Percentiles rank a stretch among this genome's conserved stretches.
These are phyloP conservation scores for Malbranchea zuffiana DNA, from an alignment of 2,329 filamentous ascomycete species.

Conservation along the genomic window DNA sequence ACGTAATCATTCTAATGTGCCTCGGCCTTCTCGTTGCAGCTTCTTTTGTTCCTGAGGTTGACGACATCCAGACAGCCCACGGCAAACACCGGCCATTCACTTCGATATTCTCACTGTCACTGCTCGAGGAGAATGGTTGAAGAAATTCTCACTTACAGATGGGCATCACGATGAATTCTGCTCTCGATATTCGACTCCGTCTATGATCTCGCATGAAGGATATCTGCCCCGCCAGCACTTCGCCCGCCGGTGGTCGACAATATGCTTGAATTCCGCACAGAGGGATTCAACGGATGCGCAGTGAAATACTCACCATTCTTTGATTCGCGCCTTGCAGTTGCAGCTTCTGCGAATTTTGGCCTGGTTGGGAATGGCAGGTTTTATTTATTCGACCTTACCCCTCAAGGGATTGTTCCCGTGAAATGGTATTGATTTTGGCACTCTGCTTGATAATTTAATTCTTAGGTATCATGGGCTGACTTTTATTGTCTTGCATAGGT, in stretches of 20 bases:
- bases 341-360: constrained; percentile 86
- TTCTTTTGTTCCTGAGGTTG: no score
- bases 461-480: constrained; percentile 1
- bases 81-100: no score
- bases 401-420: constrained; percentile 71
- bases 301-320: constrained; percentile 99
- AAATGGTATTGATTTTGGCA: constrained; percentile 49
- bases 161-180: constrained; percentile 1
- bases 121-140: no score
- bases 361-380: constrained; percentile 91
- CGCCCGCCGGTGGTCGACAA: constrained; percentile 18
- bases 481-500: constrained; percentile 42
- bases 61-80: no score
- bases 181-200: neutral
- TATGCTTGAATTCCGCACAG: constrained; percentile 90
- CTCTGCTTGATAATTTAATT: neutral
- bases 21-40: no score
- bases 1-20: no score
- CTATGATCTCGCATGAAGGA: neutral
- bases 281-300: constrained; percentile 90
- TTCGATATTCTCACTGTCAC: no score
- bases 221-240: constrained; percentile 6
- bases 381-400: constrained; percentile 71
- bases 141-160: no score
- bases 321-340: constrained; percentile 85